These are phyloP conservation scores for Termitomyces sp. DNA, from an alignment of 768 basidiomycete species.

Conservation along the genomic window DNA sequence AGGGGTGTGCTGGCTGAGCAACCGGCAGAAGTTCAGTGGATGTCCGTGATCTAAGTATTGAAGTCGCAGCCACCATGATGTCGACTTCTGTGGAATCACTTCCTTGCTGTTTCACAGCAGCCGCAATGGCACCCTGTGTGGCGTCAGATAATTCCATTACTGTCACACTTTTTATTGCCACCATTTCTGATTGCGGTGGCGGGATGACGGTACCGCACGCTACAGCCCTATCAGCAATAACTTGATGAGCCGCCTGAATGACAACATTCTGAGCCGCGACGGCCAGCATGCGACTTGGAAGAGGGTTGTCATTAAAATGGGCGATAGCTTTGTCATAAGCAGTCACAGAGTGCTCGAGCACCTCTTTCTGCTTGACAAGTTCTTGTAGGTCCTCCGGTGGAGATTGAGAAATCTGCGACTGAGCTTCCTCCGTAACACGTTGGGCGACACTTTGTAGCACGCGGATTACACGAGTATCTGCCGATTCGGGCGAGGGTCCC, in stretches of 20 bases:
- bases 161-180: conserved; percentile 47
- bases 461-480: conserved; percentile 71
- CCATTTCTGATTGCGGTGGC: conserved; percentile 33
- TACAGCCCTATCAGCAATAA: conserved; percentile 45
- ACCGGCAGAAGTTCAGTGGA: conserved; percentile 23
- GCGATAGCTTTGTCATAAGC: conserved; percentile 68
- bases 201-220: conserved; percentile 33
- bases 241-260: conserved; percentile 74
- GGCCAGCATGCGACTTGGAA: conserved; percentile 58
- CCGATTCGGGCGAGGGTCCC: conserved; percentile 24
- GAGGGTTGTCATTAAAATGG: conserved; percentile 44
- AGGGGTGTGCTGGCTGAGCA: conserved; percentile 18
- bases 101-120: conserved; percentile 76
- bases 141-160: conserved; percentile 50
- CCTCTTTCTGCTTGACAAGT: conserved; percentile 79
- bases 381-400: conserved; percentile 57
- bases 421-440: conserved; percentile 71
- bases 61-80: conserved; percentile 70
- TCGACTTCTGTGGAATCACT: conserved; percentile 75
- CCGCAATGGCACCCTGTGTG: conserved; percentile 68
- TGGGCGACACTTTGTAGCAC: conserved; percentile 76
- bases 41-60: conserved; percentile 43
- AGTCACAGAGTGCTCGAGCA: conserved; percentile 65
- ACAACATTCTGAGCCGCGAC: conserved; percentile 82
- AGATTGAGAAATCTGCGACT: conserved; percentile 57